phyloP scores from a whole-genome alignment of 139 green algal species.

The Axilococcus clingmanii region DNA sequence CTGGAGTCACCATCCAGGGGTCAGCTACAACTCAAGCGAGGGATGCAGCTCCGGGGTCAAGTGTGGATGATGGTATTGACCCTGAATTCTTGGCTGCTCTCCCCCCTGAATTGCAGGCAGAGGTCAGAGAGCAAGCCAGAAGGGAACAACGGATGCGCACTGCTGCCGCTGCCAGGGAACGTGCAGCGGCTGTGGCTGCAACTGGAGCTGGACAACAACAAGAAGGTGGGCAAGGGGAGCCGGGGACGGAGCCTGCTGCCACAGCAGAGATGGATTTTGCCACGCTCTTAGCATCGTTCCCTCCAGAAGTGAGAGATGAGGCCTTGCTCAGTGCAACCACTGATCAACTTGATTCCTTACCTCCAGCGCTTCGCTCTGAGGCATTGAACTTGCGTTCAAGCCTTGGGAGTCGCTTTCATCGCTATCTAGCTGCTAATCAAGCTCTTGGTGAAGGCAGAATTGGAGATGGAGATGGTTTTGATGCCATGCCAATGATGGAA shows the following conservation, averaged over 20 bases:
- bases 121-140: slow-evolving; percentile 78
- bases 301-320: slow-evolving; percentile 79
- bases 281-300: slow-evolving; percentile 74
- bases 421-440: not conserved
- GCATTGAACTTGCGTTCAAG: slow-evolving; percentile 58
- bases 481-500: too few species aligned
- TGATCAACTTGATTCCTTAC: slow-evolving; percentile 63
- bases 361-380: slow-evolving; percentile 66
- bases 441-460: not conserved
- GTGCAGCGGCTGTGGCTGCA: slow-evolving; percentile 8
- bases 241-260: not conserved
- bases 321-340: slow-evolving; percentile 61
- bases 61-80: slow-evolving; percentile 56
- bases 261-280: slow-evolving; percentile 82
- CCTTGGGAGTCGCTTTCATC: too few species aligned
- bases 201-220: not conserved
- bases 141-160: slow-evolving; percentile 16
- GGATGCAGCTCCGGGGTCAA: slow-evolving; percentile 1
- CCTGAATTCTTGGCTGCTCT: slow-evolving; percentile 91
- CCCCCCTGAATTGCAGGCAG: slow-evolving; percentile 79
- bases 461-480: not conserved
- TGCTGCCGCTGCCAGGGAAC: slow-evolving; percentile 4
- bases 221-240: not conserved
- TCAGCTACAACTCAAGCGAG: not conserved
- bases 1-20: not conserved